Evolutionary conservation across 768 basidiomycete genomes (phyloP).

Genomic region (Leccinum arenicola): DNA sequence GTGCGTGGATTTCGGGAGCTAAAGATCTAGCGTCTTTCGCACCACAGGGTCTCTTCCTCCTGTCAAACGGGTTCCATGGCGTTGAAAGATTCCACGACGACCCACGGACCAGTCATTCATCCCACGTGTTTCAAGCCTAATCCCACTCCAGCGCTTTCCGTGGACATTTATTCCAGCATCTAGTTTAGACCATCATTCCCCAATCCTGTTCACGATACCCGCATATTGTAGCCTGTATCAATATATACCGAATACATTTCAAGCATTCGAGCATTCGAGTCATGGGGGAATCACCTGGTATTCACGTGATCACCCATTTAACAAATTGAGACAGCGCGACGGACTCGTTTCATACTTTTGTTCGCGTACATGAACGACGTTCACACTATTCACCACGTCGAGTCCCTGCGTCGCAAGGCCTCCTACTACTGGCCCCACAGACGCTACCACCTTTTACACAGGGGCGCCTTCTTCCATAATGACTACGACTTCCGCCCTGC

Average conservation of each 20-base stretch:
- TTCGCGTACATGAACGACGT: conserved; percentile 6
- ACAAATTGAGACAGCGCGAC: background rate
- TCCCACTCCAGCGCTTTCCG: conserved; percentile 3
- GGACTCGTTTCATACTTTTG: background rate
- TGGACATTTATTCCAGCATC: conserved; percentile 26
- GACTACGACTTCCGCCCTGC: conserved; percentile 26
- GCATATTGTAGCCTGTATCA: conserved; percentile 26
- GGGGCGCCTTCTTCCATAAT: background rate
- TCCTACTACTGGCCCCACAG: conserved; percentile 27
- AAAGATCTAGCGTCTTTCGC: conserved; percentile 48
- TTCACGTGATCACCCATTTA: conserved; percentile 12
- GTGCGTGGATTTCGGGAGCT: conserved; percentile 77
- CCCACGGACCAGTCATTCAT: conserved; percentile 8
- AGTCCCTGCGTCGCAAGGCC: conserved; percentile 26
- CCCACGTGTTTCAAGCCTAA: conserved; percentile 7
- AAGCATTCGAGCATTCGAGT: background rate
- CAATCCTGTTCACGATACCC: conserved; percentile 24
- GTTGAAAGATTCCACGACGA: conserved; percentile 13
- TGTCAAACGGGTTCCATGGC: conserved; percentile 1
- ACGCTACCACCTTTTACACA: conserved; percentile 9
- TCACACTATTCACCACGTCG: conserved; percentile 23
- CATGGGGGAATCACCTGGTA: too few relatives aligned
- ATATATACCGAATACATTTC: conserved; percentile 23
- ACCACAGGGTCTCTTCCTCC: background rate
- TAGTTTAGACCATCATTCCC: conserved; percentile 26